These are phyloP conservation scores for Yamadazyma sp. DNA, from an alignment of 805 yeast species.

Conservation along the genomic window DNA sequence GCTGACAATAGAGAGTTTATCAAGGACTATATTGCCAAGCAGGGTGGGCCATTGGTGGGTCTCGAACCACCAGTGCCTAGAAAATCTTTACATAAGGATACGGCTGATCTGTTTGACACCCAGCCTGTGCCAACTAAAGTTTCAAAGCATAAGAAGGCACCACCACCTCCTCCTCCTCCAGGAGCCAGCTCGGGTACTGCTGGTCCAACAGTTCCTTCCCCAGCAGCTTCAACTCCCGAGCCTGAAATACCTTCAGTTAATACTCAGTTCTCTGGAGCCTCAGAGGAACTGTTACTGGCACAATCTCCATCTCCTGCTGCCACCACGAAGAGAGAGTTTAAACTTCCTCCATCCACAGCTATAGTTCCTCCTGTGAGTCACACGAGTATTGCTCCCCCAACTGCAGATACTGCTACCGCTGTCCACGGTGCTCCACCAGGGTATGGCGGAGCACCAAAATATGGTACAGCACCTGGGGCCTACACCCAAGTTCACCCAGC, in stretches of 20 bases:
- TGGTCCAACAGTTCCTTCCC: constrained; percentile 16
- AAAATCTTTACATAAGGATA: constrained; percentile 35
- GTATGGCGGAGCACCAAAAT: too few species aligned
- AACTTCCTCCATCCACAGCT: constrained; percentile 38
- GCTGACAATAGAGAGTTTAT: constrained; percentile 83
- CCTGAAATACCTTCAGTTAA: neutral
- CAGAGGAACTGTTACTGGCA: too few species aligned
- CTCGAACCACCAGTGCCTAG: constrained; percentile 84
- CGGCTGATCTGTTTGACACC: neutral
- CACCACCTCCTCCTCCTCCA: constrained; percentile 43
- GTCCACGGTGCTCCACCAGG: constrained; percentile 6
- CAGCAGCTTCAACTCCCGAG: constrained; percentile 15
- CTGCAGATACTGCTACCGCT: constrained; percentile 2
- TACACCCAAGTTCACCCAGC: too few species aligned
- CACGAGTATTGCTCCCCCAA: constrained; percentile 20
- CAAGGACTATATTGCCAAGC: constrained; percentile 69
- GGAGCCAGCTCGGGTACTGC: constrained; percentile 16
- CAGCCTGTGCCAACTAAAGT: constrained; percentile 7
- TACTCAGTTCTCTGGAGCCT: too few species aligned
- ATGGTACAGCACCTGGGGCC: too few species aligned
- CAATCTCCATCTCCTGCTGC: constrained; percentile 16
- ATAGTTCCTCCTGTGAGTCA: constrained; percentile 28
- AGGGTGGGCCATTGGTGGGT: constrained; percentile 80
- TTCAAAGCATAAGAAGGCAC: constrained; percentile 30
- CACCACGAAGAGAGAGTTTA: constrained; percentile 25